A percentile compares a stretch with the other conserved stretches of the same genome.
Evolutionary conservation across 2,329 filamentous ascomycete genomes (phyloP).

Genomic region (Neodidymelliopsis sp.): DNA sequence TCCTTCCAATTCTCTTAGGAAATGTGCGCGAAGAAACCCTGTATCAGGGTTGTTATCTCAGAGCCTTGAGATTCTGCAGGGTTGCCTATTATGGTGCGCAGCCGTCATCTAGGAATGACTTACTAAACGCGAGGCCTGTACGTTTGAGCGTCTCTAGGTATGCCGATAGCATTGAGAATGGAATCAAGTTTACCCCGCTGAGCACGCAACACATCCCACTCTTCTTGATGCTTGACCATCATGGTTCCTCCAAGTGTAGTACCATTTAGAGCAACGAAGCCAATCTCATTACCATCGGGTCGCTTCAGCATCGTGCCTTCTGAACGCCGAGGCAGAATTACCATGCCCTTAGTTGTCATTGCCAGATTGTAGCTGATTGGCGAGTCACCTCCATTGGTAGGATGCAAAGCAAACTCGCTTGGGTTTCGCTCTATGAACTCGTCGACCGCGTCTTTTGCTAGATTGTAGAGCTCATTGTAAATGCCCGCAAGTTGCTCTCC

Average conservation of each 20-base stretch:
- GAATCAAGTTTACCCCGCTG: slow-evolving; percentile 52
- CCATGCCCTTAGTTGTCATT: slow-evolving; percentile 63
- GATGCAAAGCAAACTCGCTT: slow-evolving; percentile 34
- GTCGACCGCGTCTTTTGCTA: slow-evolving; percentile 45
- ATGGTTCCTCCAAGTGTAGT: slow-evolving; percentile 65
- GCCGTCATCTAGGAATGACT: not conserved
- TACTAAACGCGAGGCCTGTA: slow-evolving; percentile 17
- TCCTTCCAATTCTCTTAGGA: not conserved
- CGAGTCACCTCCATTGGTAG: slow-evolving; percentile 47
- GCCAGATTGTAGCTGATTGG: slow-evolving; percentile 66
- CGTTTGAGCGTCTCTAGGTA: slow-evolving; percentile 30
- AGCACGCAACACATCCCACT: slow-evolving; percentile 59
- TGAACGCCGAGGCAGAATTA: slow-evolving; percentile 59
- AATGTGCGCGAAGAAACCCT: no score
- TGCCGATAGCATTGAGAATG: slow-evolving; percentile 52
- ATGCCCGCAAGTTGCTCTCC: slow-evolving; percentile 41
- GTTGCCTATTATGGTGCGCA: not conserved
- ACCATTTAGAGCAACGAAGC: slow-evolving; percentile 62
- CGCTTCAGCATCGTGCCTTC: slow-evolving; percentile 55
- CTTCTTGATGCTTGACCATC: slow-evolving; percentile 64
- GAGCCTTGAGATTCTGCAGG: no score
- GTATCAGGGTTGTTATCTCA: no score
- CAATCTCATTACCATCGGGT: slow-evolving; percentile 48
- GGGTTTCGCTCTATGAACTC: slow-evolving; percentile 52
- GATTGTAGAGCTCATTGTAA: slow-evolving; percentile 46